phyloP scores from a whole-genome alignment of 169 alveolate genomes.

The Plasmodium inui region DNA sequence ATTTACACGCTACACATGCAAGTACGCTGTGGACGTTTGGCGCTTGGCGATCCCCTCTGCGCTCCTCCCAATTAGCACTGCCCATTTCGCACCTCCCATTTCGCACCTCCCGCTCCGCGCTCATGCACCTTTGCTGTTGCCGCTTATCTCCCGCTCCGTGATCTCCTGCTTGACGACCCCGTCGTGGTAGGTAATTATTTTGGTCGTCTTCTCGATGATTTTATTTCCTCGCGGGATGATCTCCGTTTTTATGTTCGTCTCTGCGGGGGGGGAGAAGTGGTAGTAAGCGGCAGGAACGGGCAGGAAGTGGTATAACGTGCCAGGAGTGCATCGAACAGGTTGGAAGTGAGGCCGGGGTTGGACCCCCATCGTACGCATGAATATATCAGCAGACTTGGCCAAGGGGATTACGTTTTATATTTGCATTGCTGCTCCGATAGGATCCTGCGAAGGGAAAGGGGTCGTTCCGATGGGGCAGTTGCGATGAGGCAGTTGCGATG shows the following conservation, averaged over 20 bases:
- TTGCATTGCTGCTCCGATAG: not conserved
- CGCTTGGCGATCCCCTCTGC: no score
- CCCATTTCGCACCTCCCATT: no score
- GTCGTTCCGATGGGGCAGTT: not conserved
- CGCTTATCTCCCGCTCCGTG: slow-evolving; percentile 50
- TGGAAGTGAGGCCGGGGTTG: not conserved
- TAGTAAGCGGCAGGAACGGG: not conserved
- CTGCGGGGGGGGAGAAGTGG: slow-evolving; percentile 16
- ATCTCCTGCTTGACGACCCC: slow-evolving; percentile 65
- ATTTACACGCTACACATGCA: no score
- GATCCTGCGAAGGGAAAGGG: not conserved
- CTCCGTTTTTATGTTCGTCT: slow-evolving; percentile 69
- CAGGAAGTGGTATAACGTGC: not conserved
- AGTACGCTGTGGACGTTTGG: no score
- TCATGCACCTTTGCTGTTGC: slow-evolving; percentile 71
- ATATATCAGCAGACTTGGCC: not conserved
- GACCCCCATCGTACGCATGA: no score
- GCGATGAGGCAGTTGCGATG: no score
- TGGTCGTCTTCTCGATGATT: slow-evolving; percentile 68
- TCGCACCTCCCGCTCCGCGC: not conserved
- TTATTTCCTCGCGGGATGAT: slow-evolving; percentile 64
- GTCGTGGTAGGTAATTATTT: slow-evolving; percentile 56
- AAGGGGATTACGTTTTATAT: not conserved
- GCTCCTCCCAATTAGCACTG: no score
- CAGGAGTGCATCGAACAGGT: no score